Evolutionary conservation across 495 filamentous ascomycete genomes (phyloP).

Genomic region (Cercophora sp.): DNA sequence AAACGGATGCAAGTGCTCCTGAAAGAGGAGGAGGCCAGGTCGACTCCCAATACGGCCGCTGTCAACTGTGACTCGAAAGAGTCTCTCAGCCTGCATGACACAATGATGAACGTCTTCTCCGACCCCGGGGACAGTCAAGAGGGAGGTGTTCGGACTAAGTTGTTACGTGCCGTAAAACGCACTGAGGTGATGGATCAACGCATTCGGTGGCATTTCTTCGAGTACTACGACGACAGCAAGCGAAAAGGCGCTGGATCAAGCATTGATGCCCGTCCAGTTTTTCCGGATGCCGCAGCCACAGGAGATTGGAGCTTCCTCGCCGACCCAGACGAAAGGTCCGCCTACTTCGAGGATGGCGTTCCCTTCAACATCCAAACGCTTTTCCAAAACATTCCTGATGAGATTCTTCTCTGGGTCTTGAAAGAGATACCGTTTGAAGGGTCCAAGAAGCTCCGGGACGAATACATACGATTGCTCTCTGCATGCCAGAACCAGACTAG

Average conservation of each 20-base stretch:
- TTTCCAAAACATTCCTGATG: slow-evolving; percentile 56
- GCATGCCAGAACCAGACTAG: slow-evolving; percentile 34
- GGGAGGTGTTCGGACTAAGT: slow-evolving; percentile 50
- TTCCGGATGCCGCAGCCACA: slow-evolving; percentile 28
- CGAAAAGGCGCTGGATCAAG: slow-evolving; percentile 14
- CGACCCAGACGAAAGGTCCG: slow-evolving; percentile 51
- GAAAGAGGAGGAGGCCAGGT: slow-evolving; percentile 19
- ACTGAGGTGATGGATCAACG: slow-evolving; percentile 64
- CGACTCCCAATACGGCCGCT: not conserved
- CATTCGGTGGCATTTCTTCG: slow-evolving; percentile 67
- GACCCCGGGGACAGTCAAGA: slow-evolving; percentile 49
- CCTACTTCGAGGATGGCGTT: slow-evolving; percentile 66
- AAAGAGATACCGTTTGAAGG: slow-evolving; percentile 60
- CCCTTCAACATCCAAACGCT: slow-evolving; percentile 55
- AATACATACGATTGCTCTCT: slow-evolving; percentile 54
- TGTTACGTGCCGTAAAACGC: slow-evolving; percentile 67
- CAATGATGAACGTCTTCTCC: slow-evolving; percentile 39
- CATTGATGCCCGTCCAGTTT: slow-evolving; percentile 32
- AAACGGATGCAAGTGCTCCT: slow-evolving; percentile 40
- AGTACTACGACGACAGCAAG: slow-evolving; percentile 21
- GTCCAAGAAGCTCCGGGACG: slow-evolving; percentile 56
- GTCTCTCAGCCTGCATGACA: slow-evolving; percentile 27
- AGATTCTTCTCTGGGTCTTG: slow-evolving; percentile 71
- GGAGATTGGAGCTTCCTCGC: slow-evolving; percentile 38
- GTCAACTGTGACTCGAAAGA: slow-evolving; percentile 17